Base-by-base conservation (phyloP, 345 rosid genomes). In the Capsella bursapastoris region DNA sequence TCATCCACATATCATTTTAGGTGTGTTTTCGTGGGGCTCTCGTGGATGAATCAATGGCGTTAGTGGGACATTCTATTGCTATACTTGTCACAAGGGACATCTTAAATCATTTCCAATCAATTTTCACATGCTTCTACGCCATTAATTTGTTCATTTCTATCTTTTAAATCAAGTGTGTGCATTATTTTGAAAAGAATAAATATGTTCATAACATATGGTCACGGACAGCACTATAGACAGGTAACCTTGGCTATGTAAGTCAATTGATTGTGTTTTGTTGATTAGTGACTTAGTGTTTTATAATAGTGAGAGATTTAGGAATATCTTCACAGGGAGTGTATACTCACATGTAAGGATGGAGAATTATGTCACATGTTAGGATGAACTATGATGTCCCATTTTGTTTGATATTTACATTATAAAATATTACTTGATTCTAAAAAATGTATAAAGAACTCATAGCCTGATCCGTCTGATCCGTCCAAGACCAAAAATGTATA, bases 81-180 rank as follows among this genome's bases (percentile, higher is more conserved):
- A 69, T 77, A 76, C 66, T 77, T 69, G 80, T 72, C 83, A 85
- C 77, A 83, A 55, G 83, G 50, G 53, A 62, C 68, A 68, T 50
- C 49, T 68, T 69, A 75, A 59, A 71, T 75, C 73, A 68, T 72
- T 71, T 53, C 67, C 63, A 65, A 71, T 67, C 72, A 58, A 78
- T 38, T 49, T 28, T 66, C 81, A 78, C 77, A 72, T 78, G 77
- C 67, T 47, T 62, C 53, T 76, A 61, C 74, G 50, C 77, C 75
- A 69, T 62, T 22, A 22, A 22, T 22, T 29, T 66, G 35, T 45
- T 68, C 32, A 11, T 68, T 68, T 40, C 8, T 5, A 15, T 66
- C 8, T 58, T 14, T 48, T 13, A 28, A 13, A 37, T 18, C 73
- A 38, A 74, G 49, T 15, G 18, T 45, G 16, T 65, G 4, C 50